These are phyloP conservation scores for Xenoacremonium recifei DNA, from an alignment of 2,329 filamentous ascomycete species.

Conservation along the genomic window DNA sequence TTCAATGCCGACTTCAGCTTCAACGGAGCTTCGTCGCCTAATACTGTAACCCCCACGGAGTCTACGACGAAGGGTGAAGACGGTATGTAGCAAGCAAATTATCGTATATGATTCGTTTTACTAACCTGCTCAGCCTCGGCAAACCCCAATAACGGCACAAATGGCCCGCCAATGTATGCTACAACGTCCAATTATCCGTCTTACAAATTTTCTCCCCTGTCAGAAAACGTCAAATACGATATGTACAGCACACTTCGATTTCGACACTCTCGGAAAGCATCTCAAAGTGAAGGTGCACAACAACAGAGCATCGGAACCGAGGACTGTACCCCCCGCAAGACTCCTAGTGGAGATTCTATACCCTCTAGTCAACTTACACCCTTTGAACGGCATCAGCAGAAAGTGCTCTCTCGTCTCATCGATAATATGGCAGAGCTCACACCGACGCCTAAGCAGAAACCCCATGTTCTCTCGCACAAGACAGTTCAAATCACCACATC, in stretches of 20 bases:
- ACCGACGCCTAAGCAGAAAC: constrained; percentile 14
- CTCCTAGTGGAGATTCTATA: constrained; percentile 33
- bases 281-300: constrained; percentile 12
- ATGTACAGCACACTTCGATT: constrained; percentile 3
- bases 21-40: background rate
- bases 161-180: constrained; percentile 49
- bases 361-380: constrained; percentile 27
- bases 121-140: constrained; percentile 14
- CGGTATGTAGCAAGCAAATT: constrained; percentile 9
- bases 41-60: constrained; percentile 3
- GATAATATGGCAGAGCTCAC: constrained; percentile 21
- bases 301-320: constrained; percentile 7
- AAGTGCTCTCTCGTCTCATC: constrained; percentile 37
- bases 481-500: constrained; percentile 1
- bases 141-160: constrained; percentile 12
- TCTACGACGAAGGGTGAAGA: constrained; percentile 7
- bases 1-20: background rate
- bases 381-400: constrained; percentile 41
- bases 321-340: constrained; percentile 6
- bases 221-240: constrained; percentile 12
- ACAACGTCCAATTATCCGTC: constrained; percentile 18
- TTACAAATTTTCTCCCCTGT: constrained; percentile 9
- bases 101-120: no score
- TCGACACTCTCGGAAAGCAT: constrained; percentile 2
- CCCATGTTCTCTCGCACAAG: constrained; percentile 3